Percentiles rank a stretch among this genome's conserved stretches.
These are phyloP conservation scores for Ogataea allantospora DNA, from an alignment of 805 yeast genomes.

Conservation along the genomic window DNA sequence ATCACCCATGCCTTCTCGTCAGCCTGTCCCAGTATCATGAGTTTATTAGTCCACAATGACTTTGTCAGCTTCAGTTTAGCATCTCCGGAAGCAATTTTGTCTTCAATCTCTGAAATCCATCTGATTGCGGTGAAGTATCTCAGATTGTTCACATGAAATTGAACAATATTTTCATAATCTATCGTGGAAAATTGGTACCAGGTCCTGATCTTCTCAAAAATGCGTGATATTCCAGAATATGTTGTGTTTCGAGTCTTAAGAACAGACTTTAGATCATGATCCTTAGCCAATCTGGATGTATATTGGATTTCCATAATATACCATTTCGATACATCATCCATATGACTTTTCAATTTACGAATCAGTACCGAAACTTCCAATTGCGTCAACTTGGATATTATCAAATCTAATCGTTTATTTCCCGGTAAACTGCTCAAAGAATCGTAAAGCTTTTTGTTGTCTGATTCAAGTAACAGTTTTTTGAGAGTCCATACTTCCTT, in stretches of 20 bases:
- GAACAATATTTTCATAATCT: conserved; percentile 29
- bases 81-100: conserved; percentile 3
- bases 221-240: conserved; percentile 7
- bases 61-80: conserved; percentile 20
- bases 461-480: conserved; percentile 12
- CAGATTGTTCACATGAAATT: conserved; percentile 20
- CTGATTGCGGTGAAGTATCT: conserved; percentile 22
- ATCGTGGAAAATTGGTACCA: conserved; percentile 9
- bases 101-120: conserved; percentile 21
- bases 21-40: conserved; percentile 26
- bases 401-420: not conserved
- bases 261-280: conserved; percentile 11
- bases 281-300: conserved; percentile 21
- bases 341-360: conserved; percentile 14
- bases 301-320: conserved; percentile 21
- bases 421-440: conserved; percentile 2
- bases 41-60: conserved; percentile 25
- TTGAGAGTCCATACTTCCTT: conserved; percentile 10
- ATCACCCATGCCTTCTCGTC: conserved; percentile 27
- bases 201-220: conserved; percentile 7
- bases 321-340: conserved; percentile 8
- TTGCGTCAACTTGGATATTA: conserved; percentile 9
- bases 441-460: conserved; percentile 14
- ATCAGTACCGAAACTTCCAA: conserved; percentile 22
- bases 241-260: conserved; percentile 7